Evolutionary conservation across 495 filamentous ascomycete species (phyloP), one percentile per base, ranked within the genome.

Genomic region (Penicillium samsonianum): DNA sequence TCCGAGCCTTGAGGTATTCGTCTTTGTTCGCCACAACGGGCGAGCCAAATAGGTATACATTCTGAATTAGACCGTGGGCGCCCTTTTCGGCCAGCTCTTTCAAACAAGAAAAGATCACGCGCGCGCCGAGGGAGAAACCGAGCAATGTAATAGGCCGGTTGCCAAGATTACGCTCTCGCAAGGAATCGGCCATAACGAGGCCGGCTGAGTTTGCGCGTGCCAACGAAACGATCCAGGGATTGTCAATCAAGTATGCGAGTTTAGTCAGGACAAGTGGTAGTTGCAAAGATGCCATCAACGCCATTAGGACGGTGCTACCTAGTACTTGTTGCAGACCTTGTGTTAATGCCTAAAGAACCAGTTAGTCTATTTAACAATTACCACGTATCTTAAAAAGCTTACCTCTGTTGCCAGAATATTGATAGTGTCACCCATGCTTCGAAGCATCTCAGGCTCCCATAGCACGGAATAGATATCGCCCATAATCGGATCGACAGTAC

Each of bases 401-500:
- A 95, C 91, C 85, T 99, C 94, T 40, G 95, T 97, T 53, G 95
- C 94, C 45, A 99, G 80, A 70, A 99, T 97, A 62, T 96, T 96
- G 63, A 99, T 98, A 22, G 94, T 99, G 53, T 91, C 88, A 80
- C 94, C 94, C 90, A 96, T 98, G 67, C 89, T 94, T 45, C 83
- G 88, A 60, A 99, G 81, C 92, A 99, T 96, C 62, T 99, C 94
- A 4, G 94, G 95, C 71, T 99, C 94, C 95, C 95, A 99, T 51
- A 93, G 78, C 9, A 99, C 86, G 0, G 95, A 98, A 73, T 98
- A 99, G 20, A 99, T 83, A 75, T 99, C 94, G 31, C 94, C 94
- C 94, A 99, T 98, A 57, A 97, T 84, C 0, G 94, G 92, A 71
- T 98, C 92, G 4, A 99, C 87, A 3, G 94, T 99, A 74, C 90